Evolutionary conservation across 2,329 filamentous ascomycete genomes (phyloP).

Genomic region (Laburnicola sp.): DNA sequence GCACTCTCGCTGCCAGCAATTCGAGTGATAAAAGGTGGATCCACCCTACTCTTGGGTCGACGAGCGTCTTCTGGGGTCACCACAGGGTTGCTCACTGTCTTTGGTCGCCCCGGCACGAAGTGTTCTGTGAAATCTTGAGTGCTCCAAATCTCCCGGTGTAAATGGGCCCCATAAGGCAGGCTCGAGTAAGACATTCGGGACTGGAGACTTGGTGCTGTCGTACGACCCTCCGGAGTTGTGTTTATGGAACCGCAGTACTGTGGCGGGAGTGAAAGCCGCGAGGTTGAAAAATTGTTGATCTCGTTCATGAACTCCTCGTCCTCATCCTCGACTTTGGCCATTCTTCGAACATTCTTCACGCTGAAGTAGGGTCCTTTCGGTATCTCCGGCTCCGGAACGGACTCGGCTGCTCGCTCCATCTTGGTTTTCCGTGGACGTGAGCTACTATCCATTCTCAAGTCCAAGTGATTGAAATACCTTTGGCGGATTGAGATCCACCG

Average conservation of each 20-base stretch:
- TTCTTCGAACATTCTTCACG: slow-evolving; percentile 63
- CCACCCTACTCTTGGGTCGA: slow-evolving; percentile 7
- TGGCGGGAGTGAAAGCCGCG: slow-evolving; percentile 29
- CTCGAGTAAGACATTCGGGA: slow-evolving; percentile 46
- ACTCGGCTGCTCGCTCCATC: not conserved
- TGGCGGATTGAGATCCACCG: slow-evolving; percentile 60
- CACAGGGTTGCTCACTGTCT: slow-evolving; percentile 17
- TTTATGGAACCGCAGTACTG: not conserved
- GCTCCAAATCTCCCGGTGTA: slow-evolving; percentile 56
- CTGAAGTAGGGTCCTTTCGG: slow-evolving; percentile 59
- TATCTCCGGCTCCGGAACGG: slow-evolving; percentile 44
- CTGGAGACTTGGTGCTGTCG: slow-evolving; percentile 46
- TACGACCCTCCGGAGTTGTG: slow-evolving; percentile 18
- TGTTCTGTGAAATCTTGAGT: slow-evolving; percentile 47
- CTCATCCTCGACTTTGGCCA: slow-evolving; percentile 74
- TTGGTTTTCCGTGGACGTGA: slow-evolving; percentile 44
- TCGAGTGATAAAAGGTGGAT: slow-evolving; percentile 12
- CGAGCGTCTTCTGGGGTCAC: slow-evolving; percentile 1
- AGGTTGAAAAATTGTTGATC: slow-evolving; percentile 32
- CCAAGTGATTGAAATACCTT: slow-evolving; percentile 68
- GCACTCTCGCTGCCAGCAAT: slow-evolving; percentile 12
- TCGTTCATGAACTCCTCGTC: slow-evolving; percentile 49
- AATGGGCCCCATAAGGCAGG: slow-evolving; percentile 53
- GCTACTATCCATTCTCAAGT: slow-evolving; percentile 61
- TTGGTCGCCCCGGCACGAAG: slow-evolving; percentile 11